Evolutionary conservation across 768 basidiomycete species (phyloP).

Genomic region (Trametes villosa): DNA sequence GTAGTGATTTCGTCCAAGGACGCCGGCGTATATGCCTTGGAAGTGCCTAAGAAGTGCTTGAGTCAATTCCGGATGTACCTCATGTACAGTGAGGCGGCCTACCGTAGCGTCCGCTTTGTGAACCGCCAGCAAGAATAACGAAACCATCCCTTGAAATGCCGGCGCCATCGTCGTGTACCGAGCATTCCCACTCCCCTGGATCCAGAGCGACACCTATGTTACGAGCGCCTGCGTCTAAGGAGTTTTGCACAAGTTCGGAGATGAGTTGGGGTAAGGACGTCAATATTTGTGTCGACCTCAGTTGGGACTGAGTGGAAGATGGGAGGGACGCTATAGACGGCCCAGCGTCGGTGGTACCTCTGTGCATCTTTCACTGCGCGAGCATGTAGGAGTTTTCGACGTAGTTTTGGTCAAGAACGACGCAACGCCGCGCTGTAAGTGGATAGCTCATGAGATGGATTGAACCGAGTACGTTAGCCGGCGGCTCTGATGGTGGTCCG

Average conservation of each 20-base stretch:
- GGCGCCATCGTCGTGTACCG: constrained; percentile 84
- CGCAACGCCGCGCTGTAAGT: too few species aligned
- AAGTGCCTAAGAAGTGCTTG: constrained; percentile 63
- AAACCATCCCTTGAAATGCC: constrained; percentile 74
- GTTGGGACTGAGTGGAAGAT: constrained; percentile 61
- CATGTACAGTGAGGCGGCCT: constrained; percentile 36
- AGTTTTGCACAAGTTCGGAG: constrained; percentile 88
- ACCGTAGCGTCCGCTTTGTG: constrained; percentile 70
- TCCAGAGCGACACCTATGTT: constrained; percentile 75
- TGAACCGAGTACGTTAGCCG: too few species aligned
- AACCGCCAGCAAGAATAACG: constrained; percentile 51
- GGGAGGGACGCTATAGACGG: constrained; percentile 46
- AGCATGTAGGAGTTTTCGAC: not conserved
- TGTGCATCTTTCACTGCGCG: not conserved
- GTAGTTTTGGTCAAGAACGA: too few species aligned
- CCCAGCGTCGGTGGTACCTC: not conserved
- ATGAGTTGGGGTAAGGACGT: constrained; percentile 81
- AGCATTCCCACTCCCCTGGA: constrained; percentile 77
- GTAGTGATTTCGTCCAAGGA: constrained; percentile 58
- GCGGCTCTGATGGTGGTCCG: too few species aligned
- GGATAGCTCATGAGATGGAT: too few species aligned
- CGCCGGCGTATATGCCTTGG: constrained; percentile 63
- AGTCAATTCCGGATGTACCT: not conserved
- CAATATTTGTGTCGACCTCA: constrained; percentile 85
- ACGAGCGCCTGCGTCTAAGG: constrained; percentile 78